phyloP scores from a whole-genome alignment of 768 basidiomycete species.

The Hygrocybe coccinea region DNA sequence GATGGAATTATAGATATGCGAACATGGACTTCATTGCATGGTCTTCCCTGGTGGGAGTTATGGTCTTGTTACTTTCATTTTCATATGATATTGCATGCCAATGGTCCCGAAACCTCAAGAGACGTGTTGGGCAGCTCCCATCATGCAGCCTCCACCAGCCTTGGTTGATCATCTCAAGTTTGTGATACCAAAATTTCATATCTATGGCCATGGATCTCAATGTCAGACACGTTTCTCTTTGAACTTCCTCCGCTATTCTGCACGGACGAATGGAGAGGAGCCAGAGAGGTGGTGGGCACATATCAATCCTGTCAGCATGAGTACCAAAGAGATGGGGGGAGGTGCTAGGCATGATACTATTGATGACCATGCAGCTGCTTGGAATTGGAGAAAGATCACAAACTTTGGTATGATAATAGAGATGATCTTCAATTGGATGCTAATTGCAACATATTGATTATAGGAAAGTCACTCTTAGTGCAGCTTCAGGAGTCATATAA shows the following conservation, averaged over 20 bases:
- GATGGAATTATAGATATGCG: slow-evolving; percentile 17
- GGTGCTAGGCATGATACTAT: slow-evolving; percentile 20
- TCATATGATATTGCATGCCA: slow-evolving; percentile 33
- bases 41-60: slow-evolving; percentile 8
- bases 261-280: slow-evolving; percentile 28
- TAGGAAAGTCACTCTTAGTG: neutral
- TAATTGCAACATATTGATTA: neutral
- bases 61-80: slow-evolving; percentile 8
- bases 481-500: neutral
- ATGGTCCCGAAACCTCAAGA: slow-evolving; percentile 9
- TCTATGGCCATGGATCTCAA: slow-evolving; percentile 11
- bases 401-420: slow-evolving; percentile 5
- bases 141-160: neutral
- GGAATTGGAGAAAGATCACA: slow-evolving; percentile 20
- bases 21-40: slow-evolving; percentile 29
- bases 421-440: neutral
- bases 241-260: slow-evolving; percentile 19
- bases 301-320: slow-evolving; percentile 22
- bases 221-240: slow-evolving; percentile 15
- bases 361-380: slow-evolving; percentile 25
- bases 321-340: slow-evolving; percentile 31
- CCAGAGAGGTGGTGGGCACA: slow-evolving; percentile 23
- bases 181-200: slow-evolving; percentile 14
- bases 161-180: neutral
- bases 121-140: slow-evolving; percentile 1